Conservation (phyloP, 495 filamentous ascomycete species). For the Sabuloglossum arenarium region DNA sequence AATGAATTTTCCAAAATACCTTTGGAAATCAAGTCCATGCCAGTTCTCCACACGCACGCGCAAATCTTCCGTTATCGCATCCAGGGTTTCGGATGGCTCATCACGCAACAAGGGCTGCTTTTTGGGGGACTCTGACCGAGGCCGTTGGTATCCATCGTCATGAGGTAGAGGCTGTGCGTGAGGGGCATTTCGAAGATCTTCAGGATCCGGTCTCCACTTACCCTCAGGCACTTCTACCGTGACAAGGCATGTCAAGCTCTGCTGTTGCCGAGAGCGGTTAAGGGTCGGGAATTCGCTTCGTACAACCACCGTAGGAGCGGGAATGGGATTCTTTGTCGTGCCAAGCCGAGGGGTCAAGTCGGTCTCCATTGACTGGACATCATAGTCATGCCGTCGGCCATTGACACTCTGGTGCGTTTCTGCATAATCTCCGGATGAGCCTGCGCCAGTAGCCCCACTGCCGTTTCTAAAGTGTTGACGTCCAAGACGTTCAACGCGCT, state of each 20-base stretch:
- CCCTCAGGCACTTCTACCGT: constrained; percentile 87
- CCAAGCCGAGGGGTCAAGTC: constrained; percentile 49
- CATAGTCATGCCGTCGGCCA: constrained; percentile 68
- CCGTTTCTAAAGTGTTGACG: constrained; percentile 45
- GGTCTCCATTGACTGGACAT: constrained; percentile 90
- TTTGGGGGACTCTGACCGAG: constrained; percentile 13
- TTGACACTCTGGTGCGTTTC: constrained; percentile 29
- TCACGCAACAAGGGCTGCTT: constrained; percentile 10
- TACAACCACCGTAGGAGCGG: constrained; percentile 72
- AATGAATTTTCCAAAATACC: constrained; percentile 26
- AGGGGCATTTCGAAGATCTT: constrained; percentile 55
- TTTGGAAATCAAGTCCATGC: constrained; percentile 90
- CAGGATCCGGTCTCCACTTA: constrained; percentile 73
- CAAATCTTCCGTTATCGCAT: constrained; percentile 73
- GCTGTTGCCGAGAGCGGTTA: constrained; percentile 78
- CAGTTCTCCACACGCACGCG: constrained; percentile 84
- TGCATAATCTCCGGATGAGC: constrained; percentile 45
- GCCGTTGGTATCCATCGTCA: constrained; percentile 4
- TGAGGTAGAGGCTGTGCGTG: background rate
- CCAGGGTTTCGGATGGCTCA: constrained; percentile 44
- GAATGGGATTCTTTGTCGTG: constrained; percentile 72
- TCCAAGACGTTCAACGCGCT: constrained; percentile 37
- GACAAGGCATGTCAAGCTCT: constrained; percentile 82
- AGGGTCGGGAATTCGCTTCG: constrained; percentile 94
- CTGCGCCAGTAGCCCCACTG: constrained; percentile 51